A percentile compares a stretch with the other conserved stretches of the same genome.
Conservation (phyloP, 768 basidiomycete genomes). For the Leccinum ochraceum region DNA sequence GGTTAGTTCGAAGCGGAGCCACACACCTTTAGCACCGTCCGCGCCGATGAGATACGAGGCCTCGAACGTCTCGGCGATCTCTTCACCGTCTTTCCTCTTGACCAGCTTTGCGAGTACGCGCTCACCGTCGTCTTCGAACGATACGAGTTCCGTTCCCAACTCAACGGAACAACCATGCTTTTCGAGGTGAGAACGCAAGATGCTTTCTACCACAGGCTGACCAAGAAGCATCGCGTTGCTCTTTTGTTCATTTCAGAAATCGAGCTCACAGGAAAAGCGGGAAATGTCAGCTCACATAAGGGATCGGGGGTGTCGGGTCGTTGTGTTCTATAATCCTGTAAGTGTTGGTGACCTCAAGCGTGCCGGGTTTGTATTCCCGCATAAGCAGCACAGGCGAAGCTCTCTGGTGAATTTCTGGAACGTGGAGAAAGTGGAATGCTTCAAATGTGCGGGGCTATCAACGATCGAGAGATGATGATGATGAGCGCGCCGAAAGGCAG, state of each 20-base stretch:
- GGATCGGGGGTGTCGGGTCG: slow-evolving; percentile 28
- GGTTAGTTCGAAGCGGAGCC: not conserved
- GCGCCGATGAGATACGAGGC: slow-evolving; percentile 41
- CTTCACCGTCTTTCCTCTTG: slow-evolving; percentile 25
- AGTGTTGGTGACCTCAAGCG: slow-evolving; percentile 18
- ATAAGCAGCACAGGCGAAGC: slow-evolving; percentile 31
- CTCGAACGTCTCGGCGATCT: slow-evolving; percentile 28
- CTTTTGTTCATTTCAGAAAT: slow-evolving; percentile 3
- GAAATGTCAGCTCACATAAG: slow-evolving; percentile 23
- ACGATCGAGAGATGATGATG: not conserved
- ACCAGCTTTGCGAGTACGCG: slow-evolving; percentile 39
- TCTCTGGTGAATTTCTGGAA: slow-evolving; percentile 38
- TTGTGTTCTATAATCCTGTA: slow-evolving; percentile 1
- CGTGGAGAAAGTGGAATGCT: slow-evolving; percentile 41
- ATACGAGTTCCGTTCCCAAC: slow-evolving; percentile 45
- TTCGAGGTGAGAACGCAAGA: slow-evolving; percentile 20
- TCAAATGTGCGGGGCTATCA: slow-evolving; percentile 41
- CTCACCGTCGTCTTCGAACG: slow-evolving; percentile 41
- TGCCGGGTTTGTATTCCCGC: slow-evolving; percentile 36
- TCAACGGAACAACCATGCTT: slow-evolving; percentile 38
- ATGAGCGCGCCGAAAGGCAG: no score
- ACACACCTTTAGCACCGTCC: slow-evolving; percentile 40
- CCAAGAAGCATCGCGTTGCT: slow-evolving; percentile 17
- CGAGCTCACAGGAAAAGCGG: not conserved
- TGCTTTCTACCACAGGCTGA: slow-evolving; percentile 33